Percentiles rank a stretch among this genome's conserved stretches.
phyloP scores from a whole-genome alignment of 139 green algal species.

The Desmodesmus armatus region DNA sequence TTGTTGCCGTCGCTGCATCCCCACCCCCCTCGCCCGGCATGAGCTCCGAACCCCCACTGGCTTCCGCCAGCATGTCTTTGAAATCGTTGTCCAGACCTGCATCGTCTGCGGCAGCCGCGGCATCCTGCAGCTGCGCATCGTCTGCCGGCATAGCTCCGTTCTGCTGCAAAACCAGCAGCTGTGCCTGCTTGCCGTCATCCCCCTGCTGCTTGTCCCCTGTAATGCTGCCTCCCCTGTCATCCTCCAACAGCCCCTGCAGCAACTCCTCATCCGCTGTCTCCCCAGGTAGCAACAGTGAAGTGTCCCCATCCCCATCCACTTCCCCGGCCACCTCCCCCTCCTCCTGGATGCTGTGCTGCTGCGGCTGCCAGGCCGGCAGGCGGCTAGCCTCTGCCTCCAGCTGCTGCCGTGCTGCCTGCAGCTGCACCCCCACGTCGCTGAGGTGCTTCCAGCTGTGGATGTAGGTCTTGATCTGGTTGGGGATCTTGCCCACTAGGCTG shows the following conservation, averaged over 20 bases:
- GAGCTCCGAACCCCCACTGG: background rate
- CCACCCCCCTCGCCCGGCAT: background rate
- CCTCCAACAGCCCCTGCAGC: constrained; percentile 31
- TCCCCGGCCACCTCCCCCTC: constrained; percentile 26
- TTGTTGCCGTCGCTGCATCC: background rate
- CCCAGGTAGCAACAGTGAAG: background rate
- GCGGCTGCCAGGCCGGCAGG: background rate
- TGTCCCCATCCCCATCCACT: constrained; percentile 5
- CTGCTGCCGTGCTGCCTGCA: background rate
- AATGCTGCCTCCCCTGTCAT: background rate
- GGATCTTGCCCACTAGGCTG: background rate
- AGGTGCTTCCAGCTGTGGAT: constrained; percentile 23
- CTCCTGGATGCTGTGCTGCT: constrained; percentile 14
- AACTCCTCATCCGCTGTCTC: constrained; percentile 39
- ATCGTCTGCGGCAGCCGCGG: background rate
- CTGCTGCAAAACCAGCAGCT: constrained; percentile 1
- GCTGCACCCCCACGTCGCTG: background rate
- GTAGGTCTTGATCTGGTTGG: background rate
- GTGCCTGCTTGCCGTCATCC: background rate
- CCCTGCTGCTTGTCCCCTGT: background rate
- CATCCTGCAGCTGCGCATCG: background rate
- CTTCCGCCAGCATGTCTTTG: background rate
- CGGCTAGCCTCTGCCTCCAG: background rate
- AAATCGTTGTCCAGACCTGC: background rate
- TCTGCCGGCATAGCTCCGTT: background rate